Evolutionary conservation across 352 stramenopile species (phyloP).

Genomic region (Phytophthora podocarpi): DNA sequence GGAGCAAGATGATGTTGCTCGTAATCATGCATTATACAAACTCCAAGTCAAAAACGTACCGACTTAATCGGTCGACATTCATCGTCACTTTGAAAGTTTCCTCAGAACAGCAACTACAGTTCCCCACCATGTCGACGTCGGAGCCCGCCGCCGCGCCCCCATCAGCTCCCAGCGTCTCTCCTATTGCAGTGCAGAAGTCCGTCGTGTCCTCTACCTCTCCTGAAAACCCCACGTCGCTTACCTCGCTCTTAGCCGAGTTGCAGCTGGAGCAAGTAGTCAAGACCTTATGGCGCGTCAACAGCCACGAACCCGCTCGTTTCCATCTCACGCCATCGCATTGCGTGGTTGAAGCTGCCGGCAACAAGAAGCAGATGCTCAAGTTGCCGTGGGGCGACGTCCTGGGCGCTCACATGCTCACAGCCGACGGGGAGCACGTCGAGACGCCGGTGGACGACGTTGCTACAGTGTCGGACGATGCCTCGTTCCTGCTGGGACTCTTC

Average conservation of each 20-base stretch:
- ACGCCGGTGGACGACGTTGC: constrained; percentile 17
- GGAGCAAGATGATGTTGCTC: too few relatives aligned
- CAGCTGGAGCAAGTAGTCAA: constrained; percentile 39
- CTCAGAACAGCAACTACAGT: neutral
- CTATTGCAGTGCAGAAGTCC: neutral
- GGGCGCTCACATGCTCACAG: constrained; percentile 57
- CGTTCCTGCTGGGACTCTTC: constrained; percentile 56
- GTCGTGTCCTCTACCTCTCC: neutral
- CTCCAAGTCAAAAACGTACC: constrained; percentile 2
- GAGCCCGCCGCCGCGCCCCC: neutral
- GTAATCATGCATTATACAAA: constrained; percentile 17
- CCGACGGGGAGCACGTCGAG: constrained; percentile 43
- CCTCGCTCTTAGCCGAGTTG: constrained; percentile 28
- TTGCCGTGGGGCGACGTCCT: constrained; percentile 58
- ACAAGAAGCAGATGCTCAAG: constrained; percentile 20
- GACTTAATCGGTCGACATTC: constrained; percentile 10
- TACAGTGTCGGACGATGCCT: constrained; percentile 1
- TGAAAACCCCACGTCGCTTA: constrained; percentile 9
- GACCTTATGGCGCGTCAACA: constrained; percentile 27
- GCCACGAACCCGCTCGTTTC: constrained; percentile 29
- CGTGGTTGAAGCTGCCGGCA: constrained; percentile 5
- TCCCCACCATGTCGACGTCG: constrained; percentile 11
- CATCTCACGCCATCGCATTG: constrained; percentile 32
- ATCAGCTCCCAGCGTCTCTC: too few relatives aligned
- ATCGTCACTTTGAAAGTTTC: constrained; percentile 16